Conservation (phyloP, 2,329 filamentous ascomycete species). For the Neonectria coccinea region DNA sequence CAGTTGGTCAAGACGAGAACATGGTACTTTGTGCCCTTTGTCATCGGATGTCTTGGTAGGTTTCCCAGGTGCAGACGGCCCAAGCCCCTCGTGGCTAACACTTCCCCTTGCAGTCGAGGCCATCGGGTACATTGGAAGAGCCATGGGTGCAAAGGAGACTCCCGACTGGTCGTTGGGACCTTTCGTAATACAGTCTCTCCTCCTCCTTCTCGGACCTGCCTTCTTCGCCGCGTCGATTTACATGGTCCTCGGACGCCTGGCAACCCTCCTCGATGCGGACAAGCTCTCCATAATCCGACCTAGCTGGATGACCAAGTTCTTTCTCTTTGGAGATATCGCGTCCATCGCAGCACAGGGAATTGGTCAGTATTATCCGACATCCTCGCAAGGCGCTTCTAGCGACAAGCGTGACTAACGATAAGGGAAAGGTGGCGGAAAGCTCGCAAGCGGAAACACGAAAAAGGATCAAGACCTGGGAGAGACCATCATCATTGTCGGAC, state of each 20-base stretch:
- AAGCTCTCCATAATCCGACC: constrained; percentile 54
- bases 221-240: constrained; percentile 58
- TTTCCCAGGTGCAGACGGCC: background rate
- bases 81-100: background rate
- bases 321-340: constrained; percentile 60
- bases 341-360: constrained; percentile 49
- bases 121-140: constrained; percentile 6
- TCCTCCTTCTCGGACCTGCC: constrained; percentile 52
- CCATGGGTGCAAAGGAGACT: constrained; percentile 9
- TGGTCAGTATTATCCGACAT: constrained; percentile 12
- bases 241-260: constrained; percentile 57
- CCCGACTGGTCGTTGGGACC: constrained; percentile 47
- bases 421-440: constrained; percentile 8
- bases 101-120: background rate
- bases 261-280: constrained; percentile 50
- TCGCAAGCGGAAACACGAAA: constrained; percentile 5
- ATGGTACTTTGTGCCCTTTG: constrained; percentile 63
- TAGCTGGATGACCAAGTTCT: constrained; percentile 60
- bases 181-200: constrained; percentile 53
- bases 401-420: background rate
- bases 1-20: constrained; percentile 54
- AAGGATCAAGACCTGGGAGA: constrained; percentile 47
- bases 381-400: too few species aligned
- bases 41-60: constrained; percentile 62
- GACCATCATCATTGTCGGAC: constrained; percentile 61